Conservation (phyloP, 257 asterid species). For the Solanum arcanum region DNA sequence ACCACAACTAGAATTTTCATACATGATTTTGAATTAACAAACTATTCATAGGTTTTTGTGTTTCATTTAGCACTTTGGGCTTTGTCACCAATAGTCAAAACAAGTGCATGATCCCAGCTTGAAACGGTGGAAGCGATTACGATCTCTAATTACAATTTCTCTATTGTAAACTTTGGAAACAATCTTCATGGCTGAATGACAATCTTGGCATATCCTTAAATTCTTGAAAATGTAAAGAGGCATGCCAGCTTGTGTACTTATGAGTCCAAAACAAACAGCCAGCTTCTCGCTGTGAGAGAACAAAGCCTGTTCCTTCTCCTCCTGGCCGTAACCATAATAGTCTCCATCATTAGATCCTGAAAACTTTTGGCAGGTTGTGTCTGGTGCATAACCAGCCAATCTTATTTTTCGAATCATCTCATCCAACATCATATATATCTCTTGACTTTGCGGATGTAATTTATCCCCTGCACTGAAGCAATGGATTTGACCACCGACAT, state of each 20-base stretch:
- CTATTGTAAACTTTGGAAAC: constrained; percentile 32
- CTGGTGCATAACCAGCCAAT: constrained; percentile 34
- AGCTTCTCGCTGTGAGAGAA: constrained; percentile 45
- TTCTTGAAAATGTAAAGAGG: constrained; percentile 50
- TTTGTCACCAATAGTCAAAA: constrained; percentile 28
- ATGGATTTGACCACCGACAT: constrained; percentile 36
- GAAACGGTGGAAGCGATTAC: constrained; percentile 49
- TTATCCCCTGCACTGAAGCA: constrained; percentile 51
- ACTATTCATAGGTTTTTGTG: no score
- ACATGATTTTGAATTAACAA: no score
- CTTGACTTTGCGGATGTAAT: constrained; percentile 26
- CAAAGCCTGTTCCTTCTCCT: constrained; percentile 46
- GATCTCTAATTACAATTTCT: constrained; percentile 52
- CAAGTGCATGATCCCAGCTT: constrained; percentile 41
- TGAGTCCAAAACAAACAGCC: constrained; percentile 47
- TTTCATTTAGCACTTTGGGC: no score
- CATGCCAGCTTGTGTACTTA: constrained; percentile 34
- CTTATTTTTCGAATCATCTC: constrained; percentile 41
- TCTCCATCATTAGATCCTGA: constrained; percentile 10
- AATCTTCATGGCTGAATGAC: constrained; percentile 55
- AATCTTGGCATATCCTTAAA: constrained; percentile 45
- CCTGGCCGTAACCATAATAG: constrained; percentile 14
- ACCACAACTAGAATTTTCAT: no score
- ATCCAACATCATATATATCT: constrained; percentile 42
- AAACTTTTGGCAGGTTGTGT: constrained; percentile 22